Evolutionary conservation across 2,329 filamentous ascomycete genomes (phyloP), one percentile per base, ranked within the genome.

Genomic region (Capronia epimyces): DNA sequence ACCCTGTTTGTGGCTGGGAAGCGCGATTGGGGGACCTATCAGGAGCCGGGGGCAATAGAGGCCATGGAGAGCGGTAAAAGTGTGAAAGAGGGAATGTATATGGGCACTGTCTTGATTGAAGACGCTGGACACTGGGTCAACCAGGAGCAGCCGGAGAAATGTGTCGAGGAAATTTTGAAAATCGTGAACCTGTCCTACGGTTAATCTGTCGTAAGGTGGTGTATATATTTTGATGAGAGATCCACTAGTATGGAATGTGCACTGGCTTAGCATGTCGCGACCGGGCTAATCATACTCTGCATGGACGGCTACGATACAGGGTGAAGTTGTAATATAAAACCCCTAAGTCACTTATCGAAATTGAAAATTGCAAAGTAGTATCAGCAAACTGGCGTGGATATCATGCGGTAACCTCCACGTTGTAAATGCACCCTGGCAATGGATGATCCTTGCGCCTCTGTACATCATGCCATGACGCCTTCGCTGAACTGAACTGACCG

Each of bases 61-160:
- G 73, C 72, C 22, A 78, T 81, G 65, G 69, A 69, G 4, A 66
- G 71, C 6, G 70, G 71, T 0, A 83, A 81, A 57, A 70, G 67
- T 21, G 73, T 78, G 69, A 0, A 83, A 80, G 56, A 68, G 65
- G 21, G 72, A 76, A 51, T 84, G 80, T 61, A 70, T 71, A 43
- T 77, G 78, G 0, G 65, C 70, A 27, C 74, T 63, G 43, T 67
- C 82, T 15, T 61, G 9, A 68, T 86, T 10, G 74, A 82, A 13
- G 74, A 75, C 0, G 82, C 81, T 3, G 83, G 83, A 0, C 84
- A 87, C 68, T 87, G 83, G 83, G 76, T 83, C 29, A 82, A 84
- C 62, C 81, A 86, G 65, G 82, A 86, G 64, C 72, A 80, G 62
- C 76, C 81, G 1, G 74, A 78, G 57, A 72, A 68, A 47, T 78